Base-by-base conservation (phyloP, 352 stramenopile species). In the Blastocystis sp. region DNA sequence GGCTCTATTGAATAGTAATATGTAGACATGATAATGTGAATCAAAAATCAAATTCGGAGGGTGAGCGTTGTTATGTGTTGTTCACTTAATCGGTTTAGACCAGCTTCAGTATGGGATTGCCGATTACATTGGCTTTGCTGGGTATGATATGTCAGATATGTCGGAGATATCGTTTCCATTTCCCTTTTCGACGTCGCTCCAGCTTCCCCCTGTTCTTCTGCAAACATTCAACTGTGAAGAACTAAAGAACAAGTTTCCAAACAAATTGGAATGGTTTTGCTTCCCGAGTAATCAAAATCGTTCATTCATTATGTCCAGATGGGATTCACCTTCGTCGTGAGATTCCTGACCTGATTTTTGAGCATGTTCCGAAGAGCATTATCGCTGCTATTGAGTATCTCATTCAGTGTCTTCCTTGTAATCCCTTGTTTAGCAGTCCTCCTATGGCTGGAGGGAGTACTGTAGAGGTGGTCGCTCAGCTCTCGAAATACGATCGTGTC, bases 251-350 rank as follows among this genome's bases (percentile, higher is more conserved):
- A 41, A 64, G 13, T 65, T 64, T 54, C 70, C 70, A 5, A 81
- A 37, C 65, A 34, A 24, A 24, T 24, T 81, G 24, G 70, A 81
- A 56, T 81, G 70, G 70, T 81, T 81, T 64, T 81, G 70, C 39
- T 63, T 81, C 65, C 70, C 70, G 18, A 56, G 70, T 63, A 41
- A n/a, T 64, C 26, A 30, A 26, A 24, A 20, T 34, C 41, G 16
- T 63, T 3, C 13, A 37, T 75, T 16, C n/a, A 7, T 81, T 20
- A 81, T 39, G 2, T 18, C 8, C 65, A 81, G 70, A 81, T 64
- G 70, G 70, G 30, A 81, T 81, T 64, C 70, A 81, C 41, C 7
- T 81, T 3, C 45, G 37, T 37, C 39, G 70, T 0, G 18, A n/a
- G 43, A 64, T 81, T 64, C 70, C 70, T 26, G 8, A n/a, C 18